Conservation (phyloP, 192 early-diverging fungal genomes). For the Rhizophagus prolifer region DNA sequence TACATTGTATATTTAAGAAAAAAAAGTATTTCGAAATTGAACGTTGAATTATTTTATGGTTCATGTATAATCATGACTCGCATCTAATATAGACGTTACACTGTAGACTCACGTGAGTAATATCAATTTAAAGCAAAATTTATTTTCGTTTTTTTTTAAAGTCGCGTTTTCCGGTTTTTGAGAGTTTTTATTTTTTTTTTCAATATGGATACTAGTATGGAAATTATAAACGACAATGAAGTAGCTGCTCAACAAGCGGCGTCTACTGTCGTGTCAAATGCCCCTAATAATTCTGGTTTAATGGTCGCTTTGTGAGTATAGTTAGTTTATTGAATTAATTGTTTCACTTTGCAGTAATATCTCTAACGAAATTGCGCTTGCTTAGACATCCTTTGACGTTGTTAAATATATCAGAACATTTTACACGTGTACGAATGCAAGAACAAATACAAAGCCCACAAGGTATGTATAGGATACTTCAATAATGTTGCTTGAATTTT, state of each 20-base stretch:
- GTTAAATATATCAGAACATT: constrained; percentile 87
- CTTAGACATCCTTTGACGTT: constrained; percentile 84
- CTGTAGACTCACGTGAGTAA: too few relatives aligned
- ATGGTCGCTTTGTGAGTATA: constrained; percentile 47
- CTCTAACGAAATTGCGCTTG: constrained; percentile 33
- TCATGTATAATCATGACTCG: too few relatives aligned
- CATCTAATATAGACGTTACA: too few relatives aligned
- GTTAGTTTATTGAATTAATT: neutral
- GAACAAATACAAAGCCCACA: constrained; percentile 32
- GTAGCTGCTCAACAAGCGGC: neutral
- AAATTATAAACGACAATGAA: neutral
- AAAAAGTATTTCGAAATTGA: too few relatives aligned
- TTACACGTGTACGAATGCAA: constrained; percentile 70
- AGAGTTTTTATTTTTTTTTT: too few relatives aligned
- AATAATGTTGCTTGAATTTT: neutral
- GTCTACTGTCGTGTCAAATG: constrained; percentile 50
- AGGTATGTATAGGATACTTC: neutral
- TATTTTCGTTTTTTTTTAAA: too few relatives aligned
- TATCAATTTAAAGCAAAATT: too few relatives aligned
- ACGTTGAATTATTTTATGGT: too few relatives aligned
- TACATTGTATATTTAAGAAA: too few relatives aligned
- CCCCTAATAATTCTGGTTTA: constrained; percentile 57
- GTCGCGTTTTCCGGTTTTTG: too few relatives aligned
- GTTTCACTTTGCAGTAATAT: neutral
- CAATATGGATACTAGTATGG: constrained; percentile 3